Percentiles rank a stretch among this genome's conserved stretches.
Conservation (phyloP, 1,139 yeast genomes). For the Suhomyces maxii region DNA sequence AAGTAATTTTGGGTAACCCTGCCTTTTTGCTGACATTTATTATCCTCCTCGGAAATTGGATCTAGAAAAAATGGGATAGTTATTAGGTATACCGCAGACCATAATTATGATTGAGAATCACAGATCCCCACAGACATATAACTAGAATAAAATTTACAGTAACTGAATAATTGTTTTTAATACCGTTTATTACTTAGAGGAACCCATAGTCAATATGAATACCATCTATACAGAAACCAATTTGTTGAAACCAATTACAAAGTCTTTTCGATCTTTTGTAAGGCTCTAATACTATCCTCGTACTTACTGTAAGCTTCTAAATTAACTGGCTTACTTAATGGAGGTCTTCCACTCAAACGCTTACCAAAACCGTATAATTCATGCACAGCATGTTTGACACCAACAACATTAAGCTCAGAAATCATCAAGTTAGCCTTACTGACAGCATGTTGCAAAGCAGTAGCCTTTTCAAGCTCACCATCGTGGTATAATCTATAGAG, state of each 20-base stretch:
- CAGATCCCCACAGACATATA: too few species aligned
- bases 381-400: slow-evolving; percentile 36
- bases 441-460: slow-evolving; percentile 37
- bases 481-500: slow-evolving; percentile 28
- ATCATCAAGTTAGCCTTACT: slow-evolving; percentile 45
- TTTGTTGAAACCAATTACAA: neutral
- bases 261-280: slow-evolving; percentile 7
- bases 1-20: too few species aligned
- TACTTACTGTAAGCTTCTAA: slow-evolving; percentile 4
- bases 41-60: too few species aligned
- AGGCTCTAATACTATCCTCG: slow-evolving; percentile 2
- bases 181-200: too few species aligned
- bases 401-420: slow-evolving; percentile 43
- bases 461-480: slow-evolving; percentile 40
- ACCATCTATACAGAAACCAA: too few species aligned
- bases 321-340: slow-evolving; percentile 12
- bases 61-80: too few species aligned
- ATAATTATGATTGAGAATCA: too few species aligned
- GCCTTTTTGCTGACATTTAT: too few species aligned
- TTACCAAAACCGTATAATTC: slow-evolving; percentile 22
- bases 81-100: too few species aligned
- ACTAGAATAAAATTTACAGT: too few species aligned
- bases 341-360: slow-evolving; percentile 24
- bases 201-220: too few species aligned
- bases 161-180: too few species aligned